These are phyloP conservation scores for Ogataea nitratoaversa DNA, from an alignment of 805 yeast species.

Conservation along the genomic window DNA sequence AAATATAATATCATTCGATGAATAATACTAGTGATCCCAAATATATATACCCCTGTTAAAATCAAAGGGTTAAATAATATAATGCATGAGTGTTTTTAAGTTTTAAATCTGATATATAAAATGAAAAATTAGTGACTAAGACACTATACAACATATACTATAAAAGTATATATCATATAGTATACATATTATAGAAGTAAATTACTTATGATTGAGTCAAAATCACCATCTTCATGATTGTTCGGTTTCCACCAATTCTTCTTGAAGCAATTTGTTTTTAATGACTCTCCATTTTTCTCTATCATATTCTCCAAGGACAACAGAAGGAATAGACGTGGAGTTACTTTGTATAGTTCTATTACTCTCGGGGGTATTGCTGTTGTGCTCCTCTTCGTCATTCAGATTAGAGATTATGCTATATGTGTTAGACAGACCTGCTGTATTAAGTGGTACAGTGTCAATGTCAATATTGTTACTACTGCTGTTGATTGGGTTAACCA, in stretches of 20 bases:
- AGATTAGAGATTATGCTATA: background rate
- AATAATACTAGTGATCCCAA: no score
- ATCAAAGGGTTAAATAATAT: no score
- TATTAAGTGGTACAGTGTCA: background rate
- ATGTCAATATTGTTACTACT: background rate
- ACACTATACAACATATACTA: no score
- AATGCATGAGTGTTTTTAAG: no score
- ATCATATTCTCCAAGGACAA: slow-evolving; percentile 61
- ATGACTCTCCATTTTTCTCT: slow-evolving; percentile 61
- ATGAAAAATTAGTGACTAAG: no score
- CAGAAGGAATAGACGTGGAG: slow-evolving; percentile 47
- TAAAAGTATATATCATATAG: background rate
- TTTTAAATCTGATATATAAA: no score
- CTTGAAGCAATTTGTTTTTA: slow-evolving; percentile 23
- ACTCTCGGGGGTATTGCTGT: slow-evolving; percentile 15
- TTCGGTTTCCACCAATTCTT: background rate
- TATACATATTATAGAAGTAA: background rate
- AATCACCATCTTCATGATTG: background rate
- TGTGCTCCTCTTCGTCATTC: slow-evolving; percentile 1
- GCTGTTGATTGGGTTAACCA: background rate
- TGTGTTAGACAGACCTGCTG: background rate
- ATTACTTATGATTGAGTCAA: background rate
- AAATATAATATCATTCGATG: no score
- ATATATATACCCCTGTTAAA: no score
- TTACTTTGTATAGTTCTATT: slow-evolving; percentile 17